These are phyloP conservation scores for Strobilomyces confusus DNA, from an alignment of 768 basidiomycete genomes.

Conservation along the genomic window DNA sequence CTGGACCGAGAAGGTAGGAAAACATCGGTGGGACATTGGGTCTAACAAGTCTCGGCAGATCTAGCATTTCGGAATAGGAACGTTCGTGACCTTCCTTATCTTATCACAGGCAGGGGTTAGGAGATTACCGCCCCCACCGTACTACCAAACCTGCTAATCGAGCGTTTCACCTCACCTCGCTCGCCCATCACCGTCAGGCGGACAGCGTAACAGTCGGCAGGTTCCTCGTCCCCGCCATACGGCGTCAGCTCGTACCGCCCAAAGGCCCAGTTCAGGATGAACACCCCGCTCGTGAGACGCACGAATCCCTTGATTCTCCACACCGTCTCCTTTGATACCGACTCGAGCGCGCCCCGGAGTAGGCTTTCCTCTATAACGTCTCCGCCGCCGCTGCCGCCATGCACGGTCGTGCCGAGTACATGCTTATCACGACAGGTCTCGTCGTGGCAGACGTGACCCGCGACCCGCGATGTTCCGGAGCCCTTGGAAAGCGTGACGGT, in stretches of 20 bases:
- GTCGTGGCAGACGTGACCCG: constrained; percentile 19
- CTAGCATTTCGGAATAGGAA: not conserved
- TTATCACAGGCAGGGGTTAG: constrained; percentile 17
- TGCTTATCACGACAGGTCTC: constrained; percentile 5
- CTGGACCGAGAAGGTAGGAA: constrained; percentile 30
- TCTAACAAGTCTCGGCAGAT: constrained; percentile 5
- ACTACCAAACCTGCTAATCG: constrained; percentile 51
- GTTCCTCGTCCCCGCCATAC: constrained; percentile 24
- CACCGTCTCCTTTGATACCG: constrained; percentile 61
- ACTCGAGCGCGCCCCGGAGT: constrained; percentile 45
- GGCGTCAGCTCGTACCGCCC: constrained; percentile 70
- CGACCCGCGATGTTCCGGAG: constrained; percentile 13
- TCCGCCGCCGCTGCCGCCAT: constrained; percentile 7
- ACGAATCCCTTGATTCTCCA: constrained; percentile 91
- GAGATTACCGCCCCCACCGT: constrained; percentile 37
- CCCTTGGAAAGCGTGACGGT: constrained; percentile 62
- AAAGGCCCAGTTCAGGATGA: constrained; percentile 93
- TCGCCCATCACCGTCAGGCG: constrained; percentile 90
- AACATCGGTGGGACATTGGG: constrained; percentile 25
- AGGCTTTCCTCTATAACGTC: constrained; percentile 33
- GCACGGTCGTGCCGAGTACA: not conserved
- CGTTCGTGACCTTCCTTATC: constrained; percentile 6
- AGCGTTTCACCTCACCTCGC: constrained; percentile 67
- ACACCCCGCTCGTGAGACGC: constrained; percentile 38
- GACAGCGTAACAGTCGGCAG: constrained; percentile 35